Conservation (phyloP, 2,329 filamentous ascomycete species). For the Plenodomus lindquistii region DNA sequence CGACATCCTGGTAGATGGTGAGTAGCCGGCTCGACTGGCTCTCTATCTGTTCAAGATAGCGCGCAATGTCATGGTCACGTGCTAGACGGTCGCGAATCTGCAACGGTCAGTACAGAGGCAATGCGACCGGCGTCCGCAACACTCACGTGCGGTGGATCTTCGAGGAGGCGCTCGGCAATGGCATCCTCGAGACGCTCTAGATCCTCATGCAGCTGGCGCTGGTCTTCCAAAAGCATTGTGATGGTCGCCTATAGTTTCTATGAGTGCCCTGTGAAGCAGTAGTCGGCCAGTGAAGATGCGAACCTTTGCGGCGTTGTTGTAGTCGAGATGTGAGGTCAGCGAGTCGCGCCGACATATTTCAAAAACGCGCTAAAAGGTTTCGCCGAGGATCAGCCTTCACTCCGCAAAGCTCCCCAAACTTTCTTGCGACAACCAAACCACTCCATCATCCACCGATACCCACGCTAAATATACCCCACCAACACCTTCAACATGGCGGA, state of each 20-base stretch:
- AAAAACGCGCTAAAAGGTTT: constrained; percentile 19
- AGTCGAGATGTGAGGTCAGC: constrained; percentile 15
- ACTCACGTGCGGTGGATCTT: constrained; percentile 84
- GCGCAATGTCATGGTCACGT: constrained; percentile 87
- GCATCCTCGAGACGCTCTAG: constrained; percentile 94
- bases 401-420: constrained; percentile 29
- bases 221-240: constrained; percentile 83
- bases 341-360: constrained; percentile 18
- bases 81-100: constrained; percentile 87
- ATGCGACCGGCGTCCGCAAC: neutral
- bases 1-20: constrained; percentile 80
- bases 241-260: constrained; percentile 22
- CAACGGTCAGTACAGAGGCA: constrained; percentile 6
- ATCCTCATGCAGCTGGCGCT: constrained; percentile 93
- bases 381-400: constrained; percentile 15
- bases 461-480: neutral
- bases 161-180: constrained; percentile 82
- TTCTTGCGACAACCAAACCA: constrained; percentile 17
- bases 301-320: constrained; percentile 27
- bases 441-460: neutral
- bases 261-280: constrained; percentile 19
- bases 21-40: constrained; percentile 80
- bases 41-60: constrained; percentile 86
- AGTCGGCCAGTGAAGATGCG: constrained; percentile 16
- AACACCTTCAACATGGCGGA: constrained; percentile 75